Evolutionary conservation across 2,329 filamentous ascomycete species (phyloP), one percentile per base, ranked within the genome.

Genomic region (Arthrocladium fulminans): DNA sequence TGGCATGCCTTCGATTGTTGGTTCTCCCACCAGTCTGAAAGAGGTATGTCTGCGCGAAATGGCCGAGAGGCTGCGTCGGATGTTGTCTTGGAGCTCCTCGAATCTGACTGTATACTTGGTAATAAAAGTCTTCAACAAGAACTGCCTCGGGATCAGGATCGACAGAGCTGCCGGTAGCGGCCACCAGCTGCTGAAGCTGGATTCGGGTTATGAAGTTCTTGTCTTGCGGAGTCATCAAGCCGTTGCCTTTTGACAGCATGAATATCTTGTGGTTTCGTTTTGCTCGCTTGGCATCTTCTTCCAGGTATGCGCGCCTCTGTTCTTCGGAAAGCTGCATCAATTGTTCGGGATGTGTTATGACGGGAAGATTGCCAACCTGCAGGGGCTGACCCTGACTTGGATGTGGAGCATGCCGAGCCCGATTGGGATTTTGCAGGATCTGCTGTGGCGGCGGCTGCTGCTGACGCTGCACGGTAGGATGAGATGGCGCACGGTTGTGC

Each of bases 151-250:
- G 80, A 39, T 84, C 84, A 39, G 83, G 77, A 53, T 94, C 88
- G 46, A 83, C 83, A 3, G 88, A 78, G 60, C 88, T 92, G 8
- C 90, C 90, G 20, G 88, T 94, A 7, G 92, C 89, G 9, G 90
- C 83, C 47, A 98, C 87, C 29, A 98, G 77, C 64, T 98, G 92
- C 69, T 98, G 92, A 45, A 98, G 76, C 65, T 98, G 92, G 56
- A 98, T 98, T 15, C 92, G 83, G 3, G 92, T 97, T 57, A 98
- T 95, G 68, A 97, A 98, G 65, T 96, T 98, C 75, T 98, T 98
- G 69, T 98, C 92, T 63, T 97, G 90, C 0, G 92, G 92, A 3
- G 92, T 98, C 92, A 98, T 98, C 52, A 98, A 71, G 20, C 92
- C 92, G 61, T 98, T 98, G 60, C 94, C 88, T 68, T 88, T 88